phyloP scores from a whole-genome alignment of 441 rosid species.

The Jatropha multifida region DNA sequence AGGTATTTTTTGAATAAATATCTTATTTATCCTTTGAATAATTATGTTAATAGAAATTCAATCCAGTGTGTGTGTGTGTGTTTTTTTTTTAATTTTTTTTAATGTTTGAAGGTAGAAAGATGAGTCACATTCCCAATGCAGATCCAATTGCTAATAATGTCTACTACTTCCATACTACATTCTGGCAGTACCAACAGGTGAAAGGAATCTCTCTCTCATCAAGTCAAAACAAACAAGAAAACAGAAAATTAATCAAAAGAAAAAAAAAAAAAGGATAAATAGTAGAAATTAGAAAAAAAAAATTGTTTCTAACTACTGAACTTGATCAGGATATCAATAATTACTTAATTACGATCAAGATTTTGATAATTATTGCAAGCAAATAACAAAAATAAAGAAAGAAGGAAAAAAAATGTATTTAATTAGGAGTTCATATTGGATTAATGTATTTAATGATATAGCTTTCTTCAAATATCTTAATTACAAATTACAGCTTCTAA shows the following conservation, averaged over 20 bases:
- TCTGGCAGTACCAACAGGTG: constrained; percentile 39
- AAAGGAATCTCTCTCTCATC: constrained; percentile 57
- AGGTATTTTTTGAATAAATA: no score
- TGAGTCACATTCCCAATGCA: constrained; percentile 50
- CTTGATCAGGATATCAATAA: not conserved
- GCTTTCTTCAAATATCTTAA: constrained; percentile 34
- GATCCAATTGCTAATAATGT: constrained; percentile 51
- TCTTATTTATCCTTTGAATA: no score
- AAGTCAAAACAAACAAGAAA: constrained; percentile 37
- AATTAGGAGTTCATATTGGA: not conserved
- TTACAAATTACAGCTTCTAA: constrained; percentile 34
- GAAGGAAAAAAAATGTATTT: not conserved
- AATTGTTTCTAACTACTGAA: no score
- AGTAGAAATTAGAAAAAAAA: not conserved
- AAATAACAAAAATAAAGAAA: not conserved
- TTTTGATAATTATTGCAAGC: no score
- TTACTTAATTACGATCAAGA: no score
- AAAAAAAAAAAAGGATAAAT: not conserved
- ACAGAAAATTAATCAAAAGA: constrained; percentile 18
- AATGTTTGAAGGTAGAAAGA: not conserved
- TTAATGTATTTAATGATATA: constrained; percentile 15
- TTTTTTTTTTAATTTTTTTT: no score
- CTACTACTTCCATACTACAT: constrained; percentile 24
- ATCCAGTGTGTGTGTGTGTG: no score
- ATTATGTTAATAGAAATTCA: no score